A percentile compares a stretch with the other conserved stretches of the same genome.
phyloP scores from a whole-genome alignment of 768 basidiomycete genomes.

The Amanita pseudoporphyria region DNA sequence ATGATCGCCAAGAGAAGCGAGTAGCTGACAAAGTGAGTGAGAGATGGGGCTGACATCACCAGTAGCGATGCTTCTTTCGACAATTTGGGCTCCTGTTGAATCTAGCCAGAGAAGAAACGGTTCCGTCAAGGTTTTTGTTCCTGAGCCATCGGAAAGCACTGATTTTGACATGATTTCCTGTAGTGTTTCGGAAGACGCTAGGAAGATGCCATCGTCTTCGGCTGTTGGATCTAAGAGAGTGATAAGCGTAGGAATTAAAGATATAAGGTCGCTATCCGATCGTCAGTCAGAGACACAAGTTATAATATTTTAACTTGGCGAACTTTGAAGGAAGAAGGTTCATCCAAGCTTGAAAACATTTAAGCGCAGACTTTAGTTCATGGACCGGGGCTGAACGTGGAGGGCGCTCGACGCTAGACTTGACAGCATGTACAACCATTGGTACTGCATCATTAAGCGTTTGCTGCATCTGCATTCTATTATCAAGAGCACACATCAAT shows the following conservation, averaged over 20 bases:
- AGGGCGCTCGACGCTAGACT: conserved; percentile 39
- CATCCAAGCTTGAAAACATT: conserved; percentile 82
- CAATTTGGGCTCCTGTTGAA: conserved; percentile 39
- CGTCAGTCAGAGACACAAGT: not conserved
- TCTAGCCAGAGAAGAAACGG: conserved; percentile 79
- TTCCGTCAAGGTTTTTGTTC: conserved; percentile 66
- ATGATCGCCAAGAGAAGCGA: conserved; percentile 79
- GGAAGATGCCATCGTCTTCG: conserved; percentile 45
- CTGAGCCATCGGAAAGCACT: conserved; percentile 59
- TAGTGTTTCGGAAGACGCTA: conserved; percentile 59
- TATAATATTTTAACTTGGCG: conserved; percentile 15
- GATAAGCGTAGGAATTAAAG: conserved; percentile 58
- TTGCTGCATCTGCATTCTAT: conserved; percentile 54
- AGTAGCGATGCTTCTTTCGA: conserved; percentile 22
- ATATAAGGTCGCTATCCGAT: conserved; percentile 50
- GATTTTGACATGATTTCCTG: conserved; percentile 75
- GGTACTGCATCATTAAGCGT: conserved; percentile 59
- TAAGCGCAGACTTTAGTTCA: conserved; percentile 63
- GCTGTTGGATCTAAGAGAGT: conserved; percentile 45
- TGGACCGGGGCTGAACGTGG: conserved; percentile 21
- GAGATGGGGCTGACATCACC: conserved; percentile 47
- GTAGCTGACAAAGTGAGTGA: conserved; percentile 70
- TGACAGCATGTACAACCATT: conserved; percentile 63
- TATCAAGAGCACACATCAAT: not conserved
- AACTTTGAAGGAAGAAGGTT: conserved; percentile 58